Evolutionary conservation across 331 rosid genomes (phyloP).

Genomic region (Quercus lobata): DNA sequence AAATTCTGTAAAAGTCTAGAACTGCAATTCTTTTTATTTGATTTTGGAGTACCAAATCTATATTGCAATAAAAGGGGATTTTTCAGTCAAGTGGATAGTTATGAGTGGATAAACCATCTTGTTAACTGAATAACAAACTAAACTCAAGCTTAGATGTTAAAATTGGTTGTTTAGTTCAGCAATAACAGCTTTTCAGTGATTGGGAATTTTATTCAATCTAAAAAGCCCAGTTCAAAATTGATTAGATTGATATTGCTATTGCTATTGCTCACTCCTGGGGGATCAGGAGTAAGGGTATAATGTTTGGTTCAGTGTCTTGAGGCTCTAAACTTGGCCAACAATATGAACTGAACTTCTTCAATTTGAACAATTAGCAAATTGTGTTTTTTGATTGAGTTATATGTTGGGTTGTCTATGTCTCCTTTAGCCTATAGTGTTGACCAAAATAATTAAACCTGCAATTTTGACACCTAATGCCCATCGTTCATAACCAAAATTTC

Average conservation of each 20-base stretch:
- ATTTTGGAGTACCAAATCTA: not conserved
- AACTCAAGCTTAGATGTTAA: not conserved
- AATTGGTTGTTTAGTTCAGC: not conserved
- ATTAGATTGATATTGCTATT: not conserved
- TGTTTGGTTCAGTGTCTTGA: not conserved
- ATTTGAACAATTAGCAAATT: not conserved
- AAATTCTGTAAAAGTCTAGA: not conserved
- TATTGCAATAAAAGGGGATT: not conserved
- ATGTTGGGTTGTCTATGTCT: not conserved
- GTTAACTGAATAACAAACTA: not conserved
- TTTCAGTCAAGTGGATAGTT: not conserved
- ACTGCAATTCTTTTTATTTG: not conserved
- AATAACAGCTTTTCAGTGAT: not conserved
- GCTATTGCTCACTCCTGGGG: not conserved
- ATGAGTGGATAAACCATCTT: not conserved
- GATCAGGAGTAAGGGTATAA: not conserved
- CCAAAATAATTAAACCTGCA: not conserved
- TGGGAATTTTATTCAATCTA: not conserved
- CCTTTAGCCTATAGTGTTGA: not conserved
- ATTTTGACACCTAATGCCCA: not conserved
- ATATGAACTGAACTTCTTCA: not conserved
- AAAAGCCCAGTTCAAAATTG: not conserved
- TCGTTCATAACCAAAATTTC: not conserved
- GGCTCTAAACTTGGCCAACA: not conserved
- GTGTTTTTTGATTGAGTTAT: not conserved